These are phyloP conservation scores for Coffea humblotiana DNA, from an alignment of 305 asterid genomes.

Conservation along the genomic window DNA sequence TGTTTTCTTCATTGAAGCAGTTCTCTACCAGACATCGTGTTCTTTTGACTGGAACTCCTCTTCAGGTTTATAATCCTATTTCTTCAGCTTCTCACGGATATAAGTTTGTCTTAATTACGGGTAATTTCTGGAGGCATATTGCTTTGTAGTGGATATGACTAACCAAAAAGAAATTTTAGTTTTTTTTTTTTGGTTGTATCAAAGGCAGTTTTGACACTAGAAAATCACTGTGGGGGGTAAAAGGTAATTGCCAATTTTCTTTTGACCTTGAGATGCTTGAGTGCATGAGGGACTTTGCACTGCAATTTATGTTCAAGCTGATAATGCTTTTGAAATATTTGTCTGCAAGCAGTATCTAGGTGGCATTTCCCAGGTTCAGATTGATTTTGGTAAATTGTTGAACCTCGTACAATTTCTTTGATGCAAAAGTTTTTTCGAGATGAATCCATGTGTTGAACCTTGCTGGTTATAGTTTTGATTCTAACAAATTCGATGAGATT, in stretches of 20 bases:
- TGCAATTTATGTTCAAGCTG: background rate
- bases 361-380: background rate
- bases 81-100: background rate
- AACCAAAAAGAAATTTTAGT: background rate
- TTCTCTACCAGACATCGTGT: slow-evolving; percentile 82
- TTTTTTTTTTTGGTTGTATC: background rate
- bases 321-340: background rate
- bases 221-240: background rate
- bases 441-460: background rate
- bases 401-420: background rate
- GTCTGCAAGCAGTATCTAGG: too few relatives aligned
- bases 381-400: background rate
- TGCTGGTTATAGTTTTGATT: background rate
- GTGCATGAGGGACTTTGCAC: background rate
- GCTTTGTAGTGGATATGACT: background rate
- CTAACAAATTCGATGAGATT: background rate
- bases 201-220: background rate
- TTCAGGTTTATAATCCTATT: slow-evolving; percentile 54
- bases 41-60: slow-evolving; percentile 97
- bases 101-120: background rate
- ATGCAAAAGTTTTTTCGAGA: background rate
- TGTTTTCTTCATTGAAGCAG: slow-evolving; percentile 77
- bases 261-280: background rate
- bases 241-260: background rate
- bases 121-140: background rate